Evolutionary conservation across 2,329 filamentous ascomycete species (phyloP).

Genomic region (Emmonsia crescens): DNA sequence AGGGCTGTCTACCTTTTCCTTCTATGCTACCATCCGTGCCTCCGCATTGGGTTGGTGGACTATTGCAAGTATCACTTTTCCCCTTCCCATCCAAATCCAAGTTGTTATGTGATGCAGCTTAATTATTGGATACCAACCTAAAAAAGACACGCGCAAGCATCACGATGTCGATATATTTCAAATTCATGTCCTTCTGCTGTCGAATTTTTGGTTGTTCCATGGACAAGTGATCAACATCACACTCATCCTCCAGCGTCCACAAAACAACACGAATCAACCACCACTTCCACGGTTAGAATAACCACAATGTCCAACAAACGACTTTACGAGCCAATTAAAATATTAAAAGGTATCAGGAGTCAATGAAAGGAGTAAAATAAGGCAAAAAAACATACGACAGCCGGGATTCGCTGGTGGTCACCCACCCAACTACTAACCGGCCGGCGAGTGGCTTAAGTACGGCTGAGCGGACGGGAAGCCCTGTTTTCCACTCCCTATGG

Average conservation of each 20-base stretch:
- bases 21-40: background rate
- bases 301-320: background rate
- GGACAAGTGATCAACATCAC: no score
- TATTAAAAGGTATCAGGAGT: background rate
- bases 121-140: background rate
- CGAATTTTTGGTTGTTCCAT: background rate
- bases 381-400: background rate
- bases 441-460: background rate
- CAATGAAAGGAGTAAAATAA: background rate
- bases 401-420: background rate
- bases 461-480: background rate
- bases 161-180: background rate
- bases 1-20: background rate
- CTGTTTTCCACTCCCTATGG: no score
- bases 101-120: background rate
- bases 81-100: background rate
- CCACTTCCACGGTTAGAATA: background rate
- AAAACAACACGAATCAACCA: background rate
- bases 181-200: background rate
- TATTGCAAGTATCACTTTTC: background rate
- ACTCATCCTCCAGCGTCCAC: no score
- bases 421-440: background rate
- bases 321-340: background rate
- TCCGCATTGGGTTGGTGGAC: background rate
- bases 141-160: background rate